These are phyloP conservation scores for Xylaria sp. DNA, from an alignment of 2,329 filamentous ascomycete species.

Conservation along the genomic window DNA sequence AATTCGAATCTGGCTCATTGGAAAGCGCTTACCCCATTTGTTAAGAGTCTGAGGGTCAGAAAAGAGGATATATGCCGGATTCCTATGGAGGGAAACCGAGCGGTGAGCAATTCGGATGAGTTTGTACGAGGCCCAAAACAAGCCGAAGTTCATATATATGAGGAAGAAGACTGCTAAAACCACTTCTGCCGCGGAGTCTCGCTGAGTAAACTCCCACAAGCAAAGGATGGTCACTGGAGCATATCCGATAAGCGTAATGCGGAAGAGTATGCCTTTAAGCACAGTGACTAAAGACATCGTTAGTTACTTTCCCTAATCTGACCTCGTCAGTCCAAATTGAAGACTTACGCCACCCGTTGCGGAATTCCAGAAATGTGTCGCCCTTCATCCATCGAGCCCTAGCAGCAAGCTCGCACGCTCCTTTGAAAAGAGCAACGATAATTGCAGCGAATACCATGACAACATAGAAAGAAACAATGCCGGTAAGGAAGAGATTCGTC, in stretches of 20 bases:
- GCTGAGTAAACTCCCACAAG: conserved; percentile 89
- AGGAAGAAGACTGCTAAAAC: conserved; percentile 90
- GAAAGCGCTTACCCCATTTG: conserved; percentile 70
- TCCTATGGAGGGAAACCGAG: conserved; percentile 90
- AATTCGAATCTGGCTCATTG: background rate
- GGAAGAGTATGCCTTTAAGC: conserved; percentile 91
- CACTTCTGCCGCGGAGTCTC: conserved; percentile 84
- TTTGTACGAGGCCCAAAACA: conserved; percentile 87
- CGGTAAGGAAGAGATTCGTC: conserved; percentile 93
- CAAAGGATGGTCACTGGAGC: conserved; percentile 89
- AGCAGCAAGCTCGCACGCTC: conserved; percentile 74
- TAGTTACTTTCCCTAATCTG: background rate
- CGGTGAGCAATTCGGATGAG: conserved; percentile 87
- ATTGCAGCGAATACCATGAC: conserved; percentile 78
- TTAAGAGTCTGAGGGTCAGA: conserved; percentile 93
- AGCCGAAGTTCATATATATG: conserved; percentile 75
- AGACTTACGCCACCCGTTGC: conserved; percentile 76
- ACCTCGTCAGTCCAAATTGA: background rate
- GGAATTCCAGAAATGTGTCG: conserved; percentile 91
- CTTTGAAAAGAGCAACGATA: conserved; percentile 80
- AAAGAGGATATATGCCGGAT: conserved; percentile 95
- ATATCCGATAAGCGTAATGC: conserved; percentile 87
- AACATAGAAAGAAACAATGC: conserved; percentile 85
- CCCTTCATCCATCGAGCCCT: conserved; percentile 79
- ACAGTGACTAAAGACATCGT: conserved; percentile 63